phyloP scores from a whole-genome alignment of 441 rosid genomes.

The Eruca vesicaria region DNA sequence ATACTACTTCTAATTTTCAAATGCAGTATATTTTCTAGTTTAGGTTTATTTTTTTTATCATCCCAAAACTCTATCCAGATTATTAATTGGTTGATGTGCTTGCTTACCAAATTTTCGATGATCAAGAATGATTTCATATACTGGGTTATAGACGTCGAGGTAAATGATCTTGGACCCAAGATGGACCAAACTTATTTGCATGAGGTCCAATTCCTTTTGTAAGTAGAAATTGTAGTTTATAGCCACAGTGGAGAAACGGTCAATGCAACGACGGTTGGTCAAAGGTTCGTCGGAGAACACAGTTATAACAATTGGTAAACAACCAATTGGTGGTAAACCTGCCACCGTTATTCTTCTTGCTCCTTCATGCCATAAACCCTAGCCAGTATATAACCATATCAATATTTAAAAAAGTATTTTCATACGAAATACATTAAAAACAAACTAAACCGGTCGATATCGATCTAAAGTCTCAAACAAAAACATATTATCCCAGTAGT shows the following conservation, averaged over 20 bases:
- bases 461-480: too few relatives aligned
- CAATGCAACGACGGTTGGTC: conserved; percentile 53
- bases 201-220: conserved; percentile 40
- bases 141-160: conserved; percentile 41
- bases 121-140: conserved; percentile 46
- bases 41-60: not conserved
- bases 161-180: conserved; percentile 40
- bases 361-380: conserved; percentile 65
- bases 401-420: not conserved
- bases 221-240: conserved; percentile 50
- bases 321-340: conserved; percentile 76
- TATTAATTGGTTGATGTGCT: not conserved
- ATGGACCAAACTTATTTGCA: conserved; percentile 34
- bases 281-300: conserved; percentile 42
- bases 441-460: not conserved
- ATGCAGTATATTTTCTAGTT: not conserved
- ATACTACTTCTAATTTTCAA: not conserved
- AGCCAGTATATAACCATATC: not conserved
- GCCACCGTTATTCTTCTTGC: conserved; percentile 48
- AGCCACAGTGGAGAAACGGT: conserved; percentile 43
- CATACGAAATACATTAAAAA: not conserved
- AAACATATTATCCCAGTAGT: too few relatives aligned
- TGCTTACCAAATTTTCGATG: conserved; percentile 42
- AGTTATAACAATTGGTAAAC: conserved; percentile 73
- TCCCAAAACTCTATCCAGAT: not conserved